Percentiles rank a stretch among this genome's conserved stretches.
phyloP scores from a whole-genome alignment of 1,284 basidiomycete genomes.

The Ganoderma boninense region DNA sequence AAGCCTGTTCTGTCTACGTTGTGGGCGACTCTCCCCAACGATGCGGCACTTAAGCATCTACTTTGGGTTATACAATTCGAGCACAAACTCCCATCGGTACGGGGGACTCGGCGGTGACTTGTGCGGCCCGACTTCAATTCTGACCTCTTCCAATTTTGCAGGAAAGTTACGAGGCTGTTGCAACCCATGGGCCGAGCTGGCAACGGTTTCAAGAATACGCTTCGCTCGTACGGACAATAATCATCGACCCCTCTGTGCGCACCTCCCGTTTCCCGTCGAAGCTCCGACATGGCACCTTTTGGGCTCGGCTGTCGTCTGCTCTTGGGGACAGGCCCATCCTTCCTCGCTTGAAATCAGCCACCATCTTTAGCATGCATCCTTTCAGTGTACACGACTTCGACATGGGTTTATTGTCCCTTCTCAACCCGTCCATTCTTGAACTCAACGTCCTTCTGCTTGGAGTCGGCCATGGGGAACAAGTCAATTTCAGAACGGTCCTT shows the following conservation, averaged over 20 bases:
- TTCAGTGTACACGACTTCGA: not conserved
- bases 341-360: not conserved
- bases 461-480: not conserved
- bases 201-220: slow-evolving; percentile 1
- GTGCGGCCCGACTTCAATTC: not conserved
- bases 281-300: not conserved
- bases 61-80: no score
- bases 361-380: no score
- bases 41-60: no score
- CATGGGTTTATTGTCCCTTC: not conserved
- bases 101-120: not conserved
- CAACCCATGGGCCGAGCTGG: not conserved
- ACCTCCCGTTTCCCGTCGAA: not conserved
- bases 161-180: not conserved
- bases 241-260: not conserved
- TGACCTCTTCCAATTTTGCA: not conserved
- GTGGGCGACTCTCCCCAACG: no score
- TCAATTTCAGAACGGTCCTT: not conserved
- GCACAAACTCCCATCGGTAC: no score
- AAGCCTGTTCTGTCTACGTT: no score
- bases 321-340: not conserved
- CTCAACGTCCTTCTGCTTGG: not conserved
- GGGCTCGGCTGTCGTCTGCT: not conserved
- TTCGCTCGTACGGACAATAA: not conserved
- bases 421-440: not conserved